Evolutionary conservation across 108 stramenopile genomes (phyloP), one percentile per base, ranked within the genome.

Genomic region (Nannochloropsis gaditana): DNA sequence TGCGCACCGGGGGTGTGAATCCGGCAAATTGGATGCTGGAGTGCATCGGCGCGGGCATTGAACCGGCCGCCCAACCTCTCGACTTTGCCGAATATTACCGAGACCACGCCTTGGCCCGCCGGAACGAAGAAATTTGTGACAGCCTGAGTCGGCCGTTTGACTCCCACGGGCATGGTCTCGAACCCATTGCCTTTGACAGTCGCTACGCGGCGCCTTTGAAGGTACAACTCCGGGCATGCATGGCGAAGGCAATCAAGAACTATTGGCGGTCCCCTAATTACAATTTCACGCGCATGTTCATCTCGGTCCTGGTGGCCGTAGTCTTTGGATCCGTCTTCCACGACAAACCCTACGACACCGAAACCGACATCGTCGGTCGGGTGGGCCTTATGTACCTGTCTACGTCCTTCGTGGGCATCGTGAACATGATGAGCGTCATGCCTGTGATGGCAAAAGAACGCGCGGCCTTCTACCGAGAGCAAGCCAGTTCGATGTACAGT

Each of bases 1-100:
- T 93, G 84, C 83, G 82, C 19, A 73, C 45, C 4, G 59, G 59
- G 80, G 90, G 92, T 44, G 92, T 91, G 45, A 95, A 95, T 44
- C 95, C 95, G 15, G 94, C 94, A 15, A 92, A 93, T 5, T 95
- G 93, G 93, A 94, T 95, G 94, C 93, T 95, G 15, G 93, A 92
- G 84, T 93, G 91, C 21, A 91, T 92, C 82, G 92, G 91, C 42
- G 89, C 92, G 8, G 91, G 91, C 41, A 91, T 73, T 73, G 59
- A 73, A 0, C 86, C 9, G 42, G 79, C 42, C 84, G 44, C 17
- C 0, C 59, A 73, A 41, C 17, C 80, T 11, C 44, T 82, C 9
- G 86, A 86, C 50, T 86, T 83, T 31, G 19, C n/a, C 50, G 79
- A 43, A 5, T 86, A 44, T 0, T 86, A 86, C 83, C 41, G 10